phyloP scores from a whole-genome alignment of 805 yeast species.

The Debaryomyces maramus region DNA sequence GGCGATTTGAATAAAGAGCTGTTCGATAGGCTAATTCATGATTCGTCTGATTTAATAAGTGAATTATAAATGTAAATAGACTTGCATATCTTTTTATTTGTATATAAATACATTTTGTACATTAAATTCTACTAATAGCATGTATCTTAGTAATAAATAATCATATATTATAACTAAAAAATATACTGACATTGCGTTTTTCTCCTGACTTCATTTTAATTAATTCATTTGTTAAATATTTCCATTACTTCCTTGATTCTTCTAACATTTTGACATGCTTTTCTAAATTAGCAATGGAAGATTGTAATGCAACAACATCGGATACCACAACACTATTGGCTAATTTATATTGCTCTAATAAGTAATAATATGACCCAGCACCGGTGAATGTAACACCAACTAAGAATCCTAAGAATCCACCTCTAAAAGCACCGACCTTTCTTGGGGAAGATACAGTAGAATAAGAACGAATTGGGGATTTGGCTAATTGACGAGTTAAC shows the following conservation, averaged over 20 bases:
- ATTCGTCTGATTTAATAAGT: slow-evolving; percentile 10
- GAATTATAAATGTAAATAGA: slow-evolving; percentile 5
- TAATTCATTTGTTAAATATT: no score
- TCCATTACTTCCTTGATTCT: slow-evolving; percentile 19
- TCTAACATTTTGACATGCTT: slow-evolving; percentile 67
- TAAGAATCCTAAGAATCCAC: slow-evolving; percentile 71
- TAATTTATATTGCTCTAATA: slow-evolving; percentile 73
- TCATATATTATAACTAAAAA: background rate
- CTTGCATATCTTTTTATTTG: no score
- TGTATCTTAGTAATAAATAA: background rate
- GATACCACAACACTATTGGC: slow-evolving; percentile 72
- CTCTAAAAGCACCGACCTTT: slow-evolving; percentile 43
- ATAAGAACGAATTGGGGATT: slow-evolving; percentile 26
- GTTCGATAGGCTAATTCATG: slow-evolving; percentile 28
- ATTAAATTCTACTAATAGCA: background rate
- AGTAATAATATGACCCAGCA: slow-evolving; percentile 71
- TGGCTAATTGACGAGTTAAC: slow-evolving; percentile 20
- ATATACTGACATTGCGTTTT: background rate
- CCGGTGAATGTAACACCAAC: slow-evolving; percentile 77
- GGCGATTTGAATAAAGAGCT: slow-evolving; percentile 17
- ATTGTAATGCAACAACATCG: slow-evolving; percentile 71
- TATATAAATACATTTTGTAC: slow-evolving; percentile 1
- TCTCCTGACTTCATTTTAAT: no score
- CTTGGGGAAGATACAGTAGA: slow-evolving; percentile 30
- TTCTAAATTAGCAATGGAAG: slow-evolving; percentile 66